Conservation (phyloP, 495 filamentous ascomycete species). For the Sporormia fimetaria region DNA sequence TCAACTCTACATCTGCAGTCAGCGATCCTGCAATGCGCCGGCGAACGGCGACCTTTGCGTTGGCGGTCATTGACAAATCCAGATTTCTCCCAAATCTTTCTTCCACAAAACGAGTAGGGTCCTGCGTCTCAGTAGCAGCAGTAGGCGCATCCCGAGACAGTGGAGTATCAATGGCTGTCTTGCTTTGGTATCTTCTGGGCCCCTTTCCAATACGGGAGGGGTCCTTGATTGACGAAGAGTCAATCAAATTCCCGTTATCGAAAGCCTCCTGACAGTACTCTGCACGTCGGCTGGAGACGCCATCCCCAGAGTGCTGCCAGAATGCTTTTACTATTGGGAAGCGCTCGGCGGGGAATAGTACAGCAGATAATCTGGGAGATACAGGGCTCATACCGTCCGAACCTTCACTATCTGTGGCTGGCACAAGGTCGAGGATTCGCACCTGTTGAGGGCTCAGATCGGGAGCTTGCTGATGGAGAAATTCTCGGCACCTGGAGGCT, state of each 20-base stretch:
- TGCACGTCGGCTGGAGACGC: constrained; percentile 79
- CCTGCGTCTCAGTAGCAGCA: constrained; percentile 41
- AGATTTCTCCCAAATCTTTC: constrained; percentile 92
- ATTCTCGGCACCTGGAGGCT: constrained; percentile 58
- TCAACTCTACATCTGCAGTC: constrained; percentile 57
- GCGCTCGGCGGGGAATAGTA: constrained; percentile 56
- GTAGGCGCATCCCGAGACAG: constrained; percentile 20
- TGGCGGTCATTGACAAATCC: constrained; percentile 58
- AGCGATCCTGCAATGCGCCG: constrained; percentile 82
- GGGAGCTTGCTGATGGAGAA: constrained; percentile 50
- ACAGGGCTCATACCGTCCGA: constrained; percentile 17
- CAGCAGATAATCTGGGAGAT: constrained; percentile 47
- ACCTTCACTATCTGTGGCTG: constrained; percentile 33
- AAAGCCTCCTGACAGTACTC: constrained; percentile 75
- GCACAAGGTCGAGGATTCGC: constrained; percentile 56
- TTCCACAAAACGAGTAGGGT: constrained; percentile 74
- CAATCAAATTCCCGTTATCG: constrained; percentile 56
- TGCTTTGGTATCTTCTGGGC: constrained; percentile 49
- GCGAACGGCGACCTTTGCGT: constrained; percentile 77
- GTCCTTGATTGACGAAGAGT: constrained; percentile 25
- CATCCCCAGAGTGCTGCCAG: constrained; percentile 96
- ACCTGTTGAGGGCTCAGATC: constrained; percentile 40
- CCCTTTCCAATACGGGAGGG: constrained; percentile 28
- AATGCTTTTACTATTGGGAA: constrained; percentile 70
- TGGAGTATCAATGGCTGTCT: constrained; percentile 39